Conservation (phyloP, 768 basidiomycete species). For the Hypholoma fasciculare region DNA sequence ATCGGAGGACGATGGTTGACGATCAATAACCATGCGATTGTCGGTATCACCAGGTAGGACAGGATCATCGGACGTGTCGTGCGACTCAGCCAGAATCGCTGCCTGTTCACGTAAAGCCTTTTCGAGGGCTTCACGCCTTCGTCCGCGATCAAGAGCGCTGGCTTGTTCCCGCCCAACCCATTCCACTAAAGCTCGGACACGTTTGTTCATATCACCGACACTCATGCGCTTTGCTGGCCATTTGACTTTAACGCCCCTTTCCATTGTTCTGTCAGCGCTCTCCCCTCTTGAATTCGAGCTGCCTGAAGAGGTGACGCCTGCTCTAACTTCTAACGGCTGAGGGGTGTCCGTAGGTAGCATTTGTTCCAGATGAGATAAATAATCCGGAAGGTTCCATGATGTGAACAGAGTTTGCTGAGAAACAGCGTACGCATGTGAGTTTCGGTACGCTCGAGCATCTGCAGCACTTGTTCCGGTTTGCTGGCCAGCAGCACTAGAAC, state of each 20-base stretch:
- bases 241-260: slow-evolving; percentile 84
- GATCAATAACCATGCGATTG: slow-evolving; percentile 18
- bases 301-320: slow-evolving; percentile 29
- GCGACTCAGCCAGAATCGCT: slow-evolving; percentile 5
- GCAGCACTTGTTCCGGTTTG: slow-evolving; percentile 36
- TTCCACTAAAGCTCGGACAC: slow-evolving; percentile 85
- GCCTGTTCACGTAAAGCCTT: slow-evolving; percentile 45
- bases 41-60: not conserved
- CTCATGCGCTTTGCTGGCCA: slow-evolving; percentile 96
- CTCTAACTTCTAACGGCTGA: slow-evolving; percentile 70
- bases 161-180: slow-evolving; percentile 93
- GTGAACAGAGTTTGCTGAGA: slow-evolving; percentile 79
- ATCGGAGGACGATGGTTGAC: slow-evolving; percentile 1
- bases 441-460: slow-evolving; percentile 71
- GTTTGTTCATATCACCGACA: slow-evolving; percentile 97
- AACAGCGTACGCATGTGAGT: slow-evolving; percentile 77
- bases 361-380: slow-evolving; percentile 82
- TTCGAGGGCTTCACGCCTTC: slow-evolving; percentile 68
- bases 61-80: slow-evolving; percentile 13
- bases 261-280: slow-evolving; percentile 59
- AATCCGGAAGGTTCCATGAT: slow-evolving; percentile 92
- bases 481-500: slow-evolving; percentile 33
- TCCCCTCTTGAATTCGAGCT: slow-evolving; percentile 41
- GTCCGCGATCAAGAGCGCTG: slow-evolving; percentile 66
- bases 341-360: slow-evolving; percentile 80